Evolutionary conservation across 805 yeast genomes (phyloP), one percentile per base, ranked within the genome.

Genomic region (Wickerhamiella qilinensis): DNA sequence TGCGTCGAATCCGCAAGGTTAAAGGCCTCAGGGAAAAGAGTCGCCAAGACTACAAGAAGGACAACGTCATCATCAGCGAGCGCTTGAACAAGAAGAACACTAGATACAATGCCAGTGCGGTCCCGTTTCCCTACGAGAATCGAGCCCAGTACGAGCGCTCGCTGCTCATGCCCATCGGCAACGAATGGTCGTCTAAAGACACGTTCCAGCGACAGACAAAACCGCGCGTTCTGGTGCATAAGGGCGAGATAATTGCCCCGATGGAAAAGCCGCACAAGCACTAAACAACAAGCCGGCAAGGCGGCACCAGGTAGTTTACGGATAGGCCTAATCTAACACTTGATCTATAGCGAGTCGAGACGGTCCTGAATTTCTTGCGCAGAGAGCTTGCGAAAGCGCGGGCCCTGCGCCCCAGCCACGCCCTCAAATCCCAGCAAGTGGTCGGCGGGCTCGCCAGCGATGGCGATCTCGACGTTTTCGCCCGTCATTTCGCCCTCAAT

Each of bases 401-500:
- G 98, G 5, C 99, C 98, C 38, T 59, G 62, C n/a, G 68, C 77
- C 31, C 67, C 69, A 39, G 65, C 68, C 11, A 82, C 86, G 39
- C 97, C 98, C 53, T 72, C 72, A 62, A 76, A 83, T 0, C 96
- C 96, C 47, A 88, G 69, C 55, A 79, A 54, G 37, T 77, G 76
- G 43, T 80, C 84, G 50, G 83, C 77, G 33, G 93, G 80, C 37
- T 73, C 78, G 40, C 94, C 86, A 38, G 91, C 75, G 30, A 91
- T 69, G 19, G 88, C 78, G 43, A 91, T 81, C 60, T 91, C 98
- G 46, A 91, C 88, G 35, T 93, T 86, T 48, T 85, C 93, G 35
- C 97, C 97, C 46, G 80, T 85, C 73, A 91, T 81, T 55, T 91
- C 99, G 41, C 98, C 98, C 59, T 91, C 99, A 37, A 91, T 88